These are phyloP conservation scores for Zopfochytrium polystomum DNA, from an alignment of 371 early-diverging fungal genomes.

Conservation along the genomic window DNA sequence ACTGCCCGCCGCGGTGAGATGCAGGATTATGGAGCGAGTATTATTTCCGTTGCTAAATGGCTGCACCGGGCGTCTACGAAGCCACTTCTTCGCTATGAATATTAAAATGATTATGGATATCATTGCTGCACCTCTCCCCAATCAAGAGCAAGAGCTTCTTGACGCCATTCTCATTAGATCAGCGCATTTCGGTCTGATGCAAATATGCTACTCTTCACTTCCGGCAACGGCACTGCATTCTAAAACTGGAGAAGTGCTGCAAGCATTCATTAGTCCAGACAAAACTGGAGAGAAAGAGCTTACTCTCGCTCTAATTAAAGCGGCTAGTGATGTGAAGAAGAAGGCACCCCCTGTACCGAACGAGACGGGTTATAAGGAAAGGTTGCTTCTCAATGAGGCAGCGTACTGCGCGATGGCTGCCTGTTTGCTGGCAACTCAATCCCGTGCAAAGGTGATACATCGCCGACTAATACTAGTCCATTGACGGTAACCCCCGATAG, in stretches of 20 bases:
- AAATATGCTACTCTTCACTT: slow-evolving; percentile 43
- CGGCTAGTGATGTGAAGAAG: slow-evolving; percentile 31
- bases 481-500: too few species aligned
- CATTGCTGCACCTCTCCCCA: slow-evolving; percentile 33
- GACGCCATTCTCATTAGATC: slow-evolving; percentile 45
- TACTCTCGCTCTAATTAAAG: slow-evolving; percentile 29
- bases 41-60: slow-evolving; percentile 48
- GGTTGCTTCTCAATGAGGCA: slow-evolving; percentile 45
- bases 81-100: slow-evolving; percentile 50
- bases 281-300: slow-evolving; percentile 31
- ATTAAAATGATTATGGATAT: slow-evolving; percentile 50
- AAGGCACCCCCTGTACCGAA: neutral
- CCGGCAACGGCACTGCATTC: slow-evolving; percentile 23
- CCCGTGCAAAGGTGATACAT: slow-evolving; percentile 16
- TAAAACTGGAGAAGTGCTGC: slow-evolving; percentile 16
- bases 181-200: slow-evolving; percentile 48
- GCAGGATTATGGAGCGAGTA: slow-evolving; percentile 47
- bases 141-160: slow-evolving; percentile 34
- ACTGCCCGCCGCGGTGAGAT: slow-evolving; percentile 37
- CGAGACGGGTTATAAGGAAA: slow-evolving; percentile 19
- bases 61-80: slow-evolving; percentile 41
- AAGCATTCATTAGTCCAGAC: slow-evolving; percentile 18
- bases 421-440: slow-evolving; percentile 55
- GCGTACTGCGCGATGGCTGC: slow-evolving; percentile 62
- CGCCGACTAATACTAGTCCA: too few species aligned